These are phyloP conservation scores for Gnetum montanum DNA, from an alignment of 75 land plant genomes.

Conservation along the genomic window DNA sequence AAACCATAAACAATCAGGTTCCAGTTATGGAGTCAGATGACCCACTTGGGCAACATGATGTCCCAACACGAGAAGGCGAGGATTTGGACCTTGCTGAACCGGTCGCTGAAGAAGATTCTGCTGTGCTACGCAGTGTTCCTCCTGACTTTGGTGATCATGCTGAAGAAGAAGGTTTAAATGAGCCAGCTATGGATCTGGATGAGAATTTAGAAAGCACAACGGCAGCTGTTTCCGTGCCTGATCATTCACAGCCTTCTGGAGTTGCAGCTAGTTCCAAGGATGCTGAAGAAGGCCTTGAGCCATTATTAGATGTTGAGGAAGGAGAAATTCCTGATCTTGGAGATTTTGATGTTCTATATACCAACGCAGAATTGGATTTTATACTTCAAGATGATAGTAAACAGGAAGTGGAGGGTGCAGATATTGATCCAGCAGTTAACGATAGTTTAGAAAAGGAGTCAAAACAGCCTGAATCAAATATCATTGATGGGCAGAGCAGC, in stretches of 20 bases:
- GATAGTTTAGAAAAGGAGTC: no score
- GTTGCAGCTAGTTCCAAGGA: not conserved
- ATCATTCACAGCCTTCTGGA: not conserved
- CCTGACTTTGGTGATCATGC: not conserved
- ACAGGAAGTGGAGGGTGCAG: no score
- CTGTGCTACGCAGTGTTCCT: not conserved
- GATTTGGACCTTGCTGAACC: not conserved
- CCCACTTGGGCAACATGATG: not conserved
- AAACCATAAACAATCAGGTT: conserved; percentile 7
- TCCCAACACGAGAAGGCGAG: not conserved
- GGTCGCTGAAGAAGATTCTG: conserved; percentile 3
- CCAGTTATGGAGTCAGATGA: not conserved
- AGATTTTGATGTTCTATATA: no score
- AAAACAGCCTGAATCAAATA: no score
- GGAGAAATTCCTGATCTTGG: no score
- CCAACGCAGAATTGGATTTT: no score
- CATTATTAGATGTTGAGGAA: no score
- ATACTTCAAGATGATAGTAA: no score
- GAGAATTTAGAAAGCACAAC: not conserved
- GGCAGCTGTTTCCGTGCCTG: not conserved
- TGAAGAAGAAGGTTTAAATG: not conserved
- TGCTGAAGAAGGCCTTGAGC: not conserved
- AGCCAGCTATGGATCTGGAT: not conserved
- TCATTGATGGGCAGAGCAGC: no score
- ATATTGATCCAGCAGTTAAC: no score